These are phyloP conservation scores for Populus tomentosa DNA, from an alignment of 441 rosid genomes.

Conservation along the genomic window DNA sequence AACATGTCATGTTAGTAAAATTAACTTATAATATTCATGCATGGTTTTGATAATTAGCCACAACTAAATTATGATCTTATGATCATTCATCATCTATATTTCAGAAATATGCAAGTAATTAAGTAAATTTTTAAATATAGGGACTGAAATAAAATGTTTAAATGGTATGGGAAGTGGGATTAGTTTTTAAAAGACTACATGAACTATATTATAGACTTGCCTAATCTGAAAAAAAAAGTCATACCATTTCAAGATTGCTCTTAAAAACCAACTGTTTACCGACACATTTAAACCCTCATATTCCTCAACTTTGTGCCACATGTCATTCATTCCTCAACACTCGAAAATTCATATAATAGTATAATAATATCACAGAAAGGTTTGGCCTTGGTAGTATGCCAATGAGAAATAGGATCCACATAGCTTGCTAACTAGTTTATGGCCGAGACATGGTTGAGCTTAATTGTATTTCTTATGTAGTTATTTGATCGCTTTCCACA, in stretches of 20 bases:
- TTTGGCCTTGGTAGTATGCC: not conserved
- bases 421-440: not conserved
- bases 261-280: not conserved
- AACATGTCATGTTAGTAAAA: not conserved
- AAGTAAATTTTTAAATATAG: not conserved
- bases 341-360: not conserved
- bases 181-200: not conserved
- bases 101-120: not conserved
- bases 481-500: slow-evolving; percentile 3
- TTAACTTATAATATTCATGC: not conserved
- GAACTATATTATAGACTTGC: not conserved
- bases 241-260: not conserved
- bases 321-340: not conserved
- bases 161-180: not conserved
- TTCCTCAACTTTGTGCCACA: not conserved
- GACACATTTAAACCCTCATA: not conserved
- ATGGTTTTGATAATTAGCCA: not conserved
- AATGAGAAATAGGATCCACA: not conserved
- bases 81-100: not conserved
- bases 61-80: not conserved
- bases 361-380: not conserved
- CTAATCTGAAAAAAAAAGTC: not conserved
- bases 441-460: not conserved
- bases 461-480: not conserved
- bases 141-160: not conserved